These are phyloP conservation scores for Paspalum notatum DNA, from an alignment of 176 grass and related monocot genomes.

Conservation along the genomic window DNA sequence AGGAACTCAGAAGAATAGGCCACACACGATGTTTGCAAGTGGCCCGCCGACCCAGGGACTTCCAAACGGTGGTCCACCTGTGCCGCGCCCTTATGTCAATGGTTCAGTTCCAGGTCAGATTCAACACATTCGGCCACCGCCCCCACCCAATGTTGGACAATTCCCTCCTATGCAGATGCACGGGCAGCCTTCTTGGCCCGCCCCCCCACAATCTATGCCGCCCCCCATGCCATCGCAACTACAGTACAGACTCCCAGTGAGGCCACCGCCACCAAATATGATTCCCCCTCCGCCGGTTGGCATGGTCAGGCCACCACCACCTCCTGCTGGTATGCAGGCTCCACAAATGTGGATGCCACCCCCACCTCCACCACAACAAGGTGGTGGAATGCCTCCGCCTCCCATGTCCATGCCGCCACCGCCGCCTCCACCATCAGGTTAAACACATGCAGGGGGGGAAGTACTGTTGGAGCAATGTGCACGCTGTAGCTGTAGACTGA, in stretches of 20 bases:
- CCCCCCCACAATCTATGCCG: conserved; percentile 38
- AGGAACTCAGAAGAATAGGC: conserved; percentile 71
- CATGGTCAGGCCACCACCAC: conserved; percentile 70
- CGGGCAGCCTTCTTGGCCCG: conserved; percentile 66
- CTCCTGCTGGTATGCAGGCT: conserved; percentile 43
- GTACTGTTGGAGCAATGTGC: conserved; percentile 17
- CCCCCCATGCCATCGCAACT: conserved; percentile 43
- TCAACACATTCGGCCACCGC: conserved; percentile 55
- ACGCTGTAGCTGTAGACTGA: conserved; percentile 40
- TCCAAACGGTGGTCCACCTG: conserved; percentile 48
- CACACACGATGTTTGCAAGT: conserved; percentile 91
- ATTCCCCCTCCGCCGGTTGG: conserved; percentile 70
- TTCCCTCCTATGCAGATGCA: conserved; percentile 80
- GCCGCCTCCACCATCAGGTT: conserved; percentile 47
- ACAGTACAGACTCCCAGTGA: conserved; percentile 56
- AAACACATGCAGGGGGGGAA: conserved; percentile 5
- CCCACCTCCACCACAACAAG: conserved; percentile 62
- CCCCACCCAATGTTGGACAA: conserved; percentile 56
- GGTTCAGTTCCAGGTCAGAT: conserved; percentile 52
- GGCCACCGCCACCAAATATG: conserved; percentile 64
- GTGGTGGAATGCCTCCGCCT: conserved; percentile 55
- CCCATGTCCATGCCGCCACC: conserved; percentile 59
- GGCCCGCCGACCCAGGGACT: conserved; percentile 68
- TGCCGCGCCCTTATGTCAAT: conserved; percentile 73
- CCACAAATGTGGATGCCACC: conserved; percentile 78